Evolutionary conservation across 768 basidiomycete species (phyloP), one percentile per base, ranked within the genome.

Genomic region (Exidia glandulosa): DNA sequence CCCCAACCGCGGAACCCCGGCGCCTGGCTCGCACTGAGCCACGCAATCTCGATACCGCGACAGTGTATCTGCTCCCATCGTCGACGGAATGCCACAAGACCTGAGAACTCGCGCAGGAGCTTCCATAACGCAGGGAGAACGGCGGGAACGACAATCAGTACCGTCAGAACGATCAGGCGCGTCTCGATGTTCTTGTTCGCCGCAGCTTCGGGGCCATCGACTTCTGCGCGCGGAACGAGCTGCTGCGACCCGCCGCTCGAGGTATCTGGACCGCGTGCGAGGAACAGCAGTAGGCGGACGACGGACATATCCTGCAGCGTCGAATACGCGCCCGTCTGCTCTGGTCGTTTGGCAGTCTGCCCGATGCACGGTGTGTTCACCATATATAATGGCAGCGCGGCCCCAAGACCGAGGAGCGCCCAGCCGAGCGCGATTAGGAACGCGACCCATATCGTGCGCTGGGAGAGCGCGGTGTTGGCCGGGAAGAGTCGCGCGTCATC

Each of bases 231-330:
- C 25, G 16, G 27, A 16, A 73, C 64, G 3, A 72, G 60, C 45
- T 75, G 50, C 25, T 14, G 50, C 30, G 50, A 54, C 14, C 13
- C 25, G 50, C 29, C 25, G 23, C 65, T 63, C 23, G 76, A 69
- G 50, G 69, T 69, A 63, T 86, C 81, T 32, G 29, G 29, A 16
- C 60, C 50, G 61, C 56, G 31, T 66, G 71, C 70, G 34, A 89
- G 69, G 14, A 86, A 68, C 25, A 81, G 79, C 57, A 93, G 71
- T n/a, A 91, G 77, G 2, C 88, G 81, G 33, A 89, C 70, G n/a
- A 93, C 69, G 62, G 84, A 87, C 59, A 93, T 78, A 68, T 93
- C 90, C 59, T 87, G 81, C 14, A 91, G 74, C 0, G 81, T 81
- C 2, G 87, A 86, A 60, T 81, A 84, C 5, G 77, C 75, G 4